Percentiles rank a stretch among this genome's conserved stretches.
Conservation (phyloP, 768 basidiomycete genomes). For the Leucocoprinus leucothites region DNA sequence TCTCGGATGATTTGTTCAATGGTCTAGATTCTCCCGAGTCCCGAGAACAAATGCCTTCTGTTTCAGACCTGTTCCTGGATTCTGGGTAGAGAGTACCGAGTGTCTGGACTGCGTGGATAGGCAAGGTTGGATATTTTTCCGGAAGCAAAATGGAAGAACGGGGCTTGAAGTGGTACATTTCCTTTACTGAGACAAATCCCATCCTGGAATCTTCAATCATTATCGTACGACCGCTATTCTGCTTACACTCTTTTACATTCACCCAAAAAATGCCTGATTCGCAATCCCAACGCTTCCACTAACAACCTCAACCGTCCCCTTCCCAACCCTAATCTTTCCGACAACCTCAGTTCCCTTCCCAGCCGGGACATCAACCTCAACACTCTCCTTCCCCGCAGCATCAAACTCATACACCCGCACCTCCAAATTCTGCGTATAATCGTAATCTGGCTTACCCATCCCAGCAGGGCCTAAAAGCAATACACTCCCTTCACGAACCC, state of each 20-base stretch:
- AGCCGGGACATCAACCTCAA: constrained; percentile 38
- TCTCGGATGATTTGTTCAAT: too few relatives aligned
- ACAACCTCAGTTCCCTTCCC: constrained; percentile 40
- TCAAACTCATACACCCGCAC: constrained; percentile 51
- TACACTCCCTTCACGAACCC: constrained; percentile 57
- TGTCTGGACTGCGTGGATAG: too few relatives aligned
- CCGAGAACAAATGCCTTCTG: too few relatives aligned
- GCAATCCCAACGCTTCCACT: constrained; percentile 11
- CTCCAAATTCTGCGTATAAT: constrained; percentile 45
- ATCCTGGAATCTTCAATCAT: too few relatives aligned
- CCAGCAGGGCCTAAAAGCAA: constrained; percentile 55
- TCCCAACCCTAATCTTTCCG: constrained; percentile 34
- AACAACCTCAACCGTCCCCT: constrained; percentile 11
- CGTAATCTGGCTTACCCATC: constrained; percentile 57
- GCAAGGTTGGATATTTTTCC: too few relatives aligned
- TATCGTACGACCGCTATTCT: not conserved
- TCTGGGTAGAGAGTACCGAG: too few relatives aligned
- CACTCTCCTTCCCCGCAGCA: constrained; percentile 36
- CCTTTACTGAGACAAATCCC: too few relatives aligned
- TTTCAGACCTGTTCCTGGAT: too few relatives aligned
- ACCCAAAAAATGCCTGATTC: constrained; percentile 5
- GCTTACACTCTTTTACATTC: not conserved
- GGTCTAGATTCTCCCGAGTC: too few relatives aligned
- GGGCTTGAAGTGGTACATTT: too few relatives aligned
- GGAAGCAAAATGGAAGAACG: too few relatives aligned